Evolutionary conservation across 805 yeast genomes (phyloP), one percentile per base, ranked within the genome.

Genomic region (Allodekkera sacchari): DNA sequence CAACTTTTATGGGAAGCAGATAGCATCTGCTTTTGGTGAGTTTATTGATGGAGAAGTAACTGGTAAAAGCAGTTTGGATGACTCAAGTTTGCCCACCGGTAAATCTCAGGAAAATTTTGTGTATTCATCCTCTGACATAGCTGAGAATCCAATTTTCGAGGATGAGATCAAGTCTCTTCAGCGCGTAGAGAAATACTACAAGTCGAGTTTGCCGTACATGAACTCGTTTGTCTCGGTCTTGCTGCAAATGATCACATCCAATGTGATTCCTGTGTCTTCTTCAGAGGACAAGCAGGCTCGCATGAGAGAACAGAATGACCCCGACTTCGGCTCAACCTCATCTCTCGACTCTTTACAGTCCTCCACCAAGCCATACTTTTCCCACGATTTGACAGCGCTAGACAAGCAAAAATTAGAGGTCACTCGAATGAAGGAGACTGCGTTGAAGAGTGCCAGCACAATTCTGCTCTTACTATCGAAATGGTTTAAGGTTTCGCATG

Each of bases 401-500:
- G 54, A 50, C 7, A 53, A 43, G 21, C 68, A 60, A 34, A 66
- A 67, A 38, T 55, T 75, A 14, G 87, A 79, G 42, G 59, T 75
- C 3, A 38, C 63, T 5, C 65, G 79, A 39, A 60, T 71, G n/a
- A 79, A 77, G 41, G 89, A 82, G 43, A 56, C 73, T 3, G 60
- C 77, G 1, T 46, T 79, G 31, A 80, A 77, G 42, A 70, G 78
- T 4, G 59, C 78, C 2, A 61, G 79, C 1, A 70, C 71, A 2
- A 66, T 75, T 2, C 34, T 84, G 1, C 43, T 59, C 8, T 44
- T 72, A 14, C 48, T 92, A 14, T 50, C 79, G 21, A 70, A 68
- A 44, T 88, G 96, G 96, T 79, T 83, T 51, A 83, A 82, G 48
- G 52, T 68, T 7, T 79, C 74, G 27, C 96, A 92, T 51, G 60